These are phyloP conservation scores for Kazachstania martiniae DNA, from an alignment of 805 yeast genomes.

Conservation along the genomic window DNA sequence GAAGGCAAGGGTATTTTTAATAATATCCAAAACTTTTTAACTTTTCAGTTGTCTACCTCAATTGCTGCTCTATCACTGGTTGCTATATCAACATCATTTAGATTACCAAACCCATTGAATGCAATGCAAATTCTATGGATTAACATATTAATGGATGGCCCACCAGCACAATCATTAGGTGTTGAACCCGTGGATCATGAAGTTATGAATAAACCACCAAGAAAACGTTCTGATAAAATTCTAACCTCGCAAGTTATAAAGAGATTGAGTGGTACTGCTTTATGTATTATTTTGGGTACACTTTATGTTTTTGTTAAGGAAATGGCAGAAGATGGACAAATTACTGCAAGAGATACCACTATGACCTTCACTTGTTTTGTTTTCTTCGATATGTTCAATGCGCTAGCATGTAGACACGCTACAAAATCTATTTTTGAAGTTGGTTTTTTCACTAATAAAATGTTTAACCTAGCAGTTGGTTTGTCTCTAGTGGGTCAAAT, in stretches of 20 bases:
- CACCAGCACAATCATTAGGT: slow-evolving; percentile 96
- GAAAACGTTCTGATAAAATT: slow-evolving; percentile 77
- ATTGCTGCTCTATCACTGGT: slow-evolving; percentile 89
- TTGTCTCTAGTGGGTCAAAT: slow-evolving; percentile 84
- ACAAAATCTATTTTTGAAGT: slow-evolving; percentile 73
- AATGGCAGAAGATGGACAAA: slow-evolving; percentile 64
- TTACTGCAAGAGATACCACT: slow-evolving; percentile 93
- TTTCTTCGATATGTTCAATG: slow-evolving; percentile 92
- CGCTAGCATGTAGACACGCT: slow-evolving; percentile 83
- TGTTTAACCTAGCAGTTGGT: slow-evolving; percentile 90
- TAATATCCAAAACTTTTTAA: slow-evolving; percentile 87
- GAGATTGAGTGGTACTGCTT: slow-evolving; percentile 68
- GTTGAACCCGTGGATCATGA: slow-evolving; percentile 96
- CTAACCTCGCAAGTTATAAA: slow-evolving; percentile 57
- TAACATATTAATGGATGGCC: slow-evolving; percentile 96
- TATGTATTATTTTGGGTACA: slow-evolving; percentile 74
- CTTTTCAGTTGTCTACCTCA: slow-evolving; percentile 91
- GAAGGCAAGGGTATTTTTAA: slow-evolving; percentile 97
- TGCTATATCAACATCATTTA: slow-evolving; percentile 77
- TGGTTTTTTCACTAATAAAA: slow-evolving; percentile 66
- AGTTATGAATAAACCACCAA: slow-evolving; percentile 94
- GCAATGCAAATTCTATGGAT: slow-evolving; percentile 99
- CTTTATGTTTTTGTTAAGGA: slow-evolving; percentile 76
- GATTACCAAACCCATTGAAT: slow-evolving; percentile 86
- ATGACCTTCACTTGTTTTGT: slow-evolving; percentile 98